Conservation (phyloP, 129 eudicot genomes). For the Tanacetum coccineum region DNA sequence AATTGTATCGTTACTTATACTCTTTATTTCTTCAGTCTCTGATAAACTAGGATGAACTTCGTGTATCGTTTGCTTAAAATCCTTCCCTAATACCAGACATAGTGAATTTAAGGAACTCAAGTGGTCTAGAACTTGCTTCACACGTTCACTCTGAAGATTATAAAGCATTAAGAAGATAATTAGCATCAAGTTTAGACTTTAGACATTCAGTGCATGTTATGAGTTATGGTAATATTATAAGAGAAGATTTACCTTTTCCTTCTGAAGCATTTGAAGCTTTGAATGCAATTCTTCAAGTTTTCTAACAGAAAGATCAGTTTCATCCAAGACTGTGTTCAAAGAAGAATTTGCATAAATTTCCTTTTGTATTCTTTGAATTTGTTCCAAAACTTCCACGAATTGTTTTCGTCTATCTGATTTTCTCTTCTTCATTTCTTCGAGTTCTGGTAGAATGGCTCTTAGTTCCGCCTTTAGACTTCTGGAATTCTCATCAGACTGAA, state of each 20-base stretch:
- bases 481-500: slow-evolving; percentile 65
- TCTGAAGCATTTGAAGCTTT: slow-evolving; percentile 65
- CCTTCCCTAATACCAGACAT: slow-evolving; percentile 61
- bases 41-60: slow-evolving; percentile 70
- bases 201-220: neutral
- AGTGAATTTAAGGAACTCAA: slow-evolving; percentile 51
- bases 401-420: slow-evolving; percentile 66
- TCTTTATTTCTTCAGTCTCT: slow-evolving; percentile 40
- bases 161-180: neutral
- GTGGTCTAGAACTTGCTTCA: slow-evolving; percentile 56
- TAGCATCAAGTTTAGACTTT: neutral
- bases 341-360: slow-evolving; percentile 43
- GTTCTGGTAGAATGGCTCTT: slow-evolving; percentile 56
- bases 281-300: slow-evolving; percentile 73
- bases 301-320: slow-evolving; percentile 36
- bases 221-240: neutral
- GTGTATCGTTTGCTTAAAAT: slow-evolving; percentile 46
- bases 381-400: slow-evolving; percentile 56
- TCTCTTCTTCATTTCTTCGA: slow-evolving; percentile 83
- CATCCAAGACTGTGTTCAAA: slow-evolving; percentile 46
- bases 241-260: slow-evolving; percentile 51
- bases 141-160: slow-evolving; percentile 63
- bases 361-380: slow-evolving; percentile 49
- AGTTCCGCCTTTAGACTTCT: slow-evolving; percentile 78
- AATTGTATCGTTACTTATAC: slow-evolving; percentile 48